Evolutionary conservation across 768 basidiomycete genomes (phyloP), one percentile per base, ranked within the genome.

Genomic region (Auriscalpium orientale): DNA sequence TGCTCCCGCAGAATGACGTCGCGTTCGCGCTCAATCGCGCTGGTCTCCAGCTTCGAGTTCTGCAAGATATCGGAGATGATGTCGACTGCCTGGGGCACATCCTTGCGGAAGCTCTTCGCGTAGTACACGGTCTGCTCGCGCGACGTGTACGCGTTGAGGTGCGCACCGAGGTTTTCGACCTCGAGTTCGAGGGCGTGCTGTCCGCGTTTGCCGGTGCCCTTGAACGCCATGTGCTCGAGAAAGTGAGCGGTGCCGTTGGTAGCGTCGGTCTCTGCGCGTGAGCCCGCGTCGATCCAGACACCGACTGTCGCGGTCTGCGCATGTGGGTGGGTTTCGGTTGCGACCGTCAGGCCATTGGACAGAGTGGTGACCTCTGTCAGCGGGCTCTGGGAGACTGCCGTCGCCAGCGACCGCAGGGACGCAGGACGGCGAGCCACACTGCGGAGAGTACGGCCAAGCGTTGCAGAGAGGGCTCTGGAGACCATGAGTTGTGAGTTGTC

Each of bases 61-160:
- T 97, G 94, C 46, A 98, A 81, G 66, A 99, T 98, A 72, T 99
- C 97, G 65, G 89, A 88, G 72, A 99, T 93, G 75, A 99, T 97
- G 72, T 98, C 94, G 56, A 98, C 93, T 36, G 92, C 84, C 49
- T 79, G 78, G 12, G 85, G 80, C 11, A 98, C 91, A 70, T 98
- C 97, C 78, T 94, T 89, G 70, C 88, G 82, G 84, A 99, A 98
- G 69, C 89, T 87, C 80, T 98, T 98, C 66, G 95, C 95, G 68
- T 98, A 98, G 79, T 98, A 99, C 55, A 98, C 95, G 20, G 97
- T 99, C 74, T 98, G 95, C 75, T 99, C 97, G 59, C 97, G 83
- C 22, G 95, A 97, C 9, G 97, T 99, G 75, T 98, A 98, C 49
- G 97, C 95, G 70, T 98, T 98, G 56, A 99, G 75, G 70, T 98